phyloP scores from a whole-genome alignment of 177 flowering plant species.

The Tripterygium wilfordii region DNA sequence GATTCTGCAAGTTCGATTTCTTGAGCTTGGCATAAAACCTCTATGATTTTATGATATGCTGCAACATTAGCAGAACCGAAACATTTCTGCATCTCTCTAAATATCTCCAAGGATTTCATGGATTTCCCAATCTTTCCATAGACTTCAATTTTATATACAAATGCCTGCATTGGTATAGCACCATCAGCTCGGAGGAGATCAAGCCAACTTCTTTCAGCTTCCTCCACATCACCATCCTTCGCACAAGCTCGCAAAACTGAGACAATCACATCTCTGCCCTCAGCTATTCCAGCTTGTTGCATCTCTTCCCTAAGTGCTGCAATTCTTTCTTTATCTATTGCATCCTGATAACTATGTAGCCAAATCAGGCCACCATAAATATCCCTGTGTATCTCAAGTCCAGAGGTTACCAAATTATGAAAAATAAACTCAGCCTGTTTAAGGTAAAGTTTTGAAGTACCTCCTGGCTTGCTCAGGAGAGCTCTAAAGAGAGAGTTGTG shows the following conservation, averaged over 20 bases:
- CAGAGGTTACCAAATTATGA: constrained; percentile 64
- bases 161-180: constrained; percentile 58
- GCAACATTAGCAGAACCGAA: constrained; percentile 37
- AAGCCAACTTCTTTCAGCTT: constrained; percentile 68
- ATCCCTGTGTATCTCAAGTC: constrained; percentile 69
- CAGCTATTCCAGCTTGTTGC: constrained; percentile 56
- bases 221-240: constrained; percentile 74
- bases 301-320: constrained; percentile 51
- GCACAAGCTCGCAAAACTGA: constrained; percentile 78
- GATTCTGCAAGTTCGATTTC: constrained; percentile 65
- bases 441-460: constrained; percentile 53
- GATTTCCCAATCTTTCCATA: constrained; percentile 58
- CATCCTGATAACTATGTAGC: constrained; percentile 90
- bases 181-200: constrained; percentile 41
- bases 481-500: constrained; percentile 86
- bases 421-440: constrained; percentile 89
- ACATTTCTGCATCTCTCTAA: constrained; percentile 53
- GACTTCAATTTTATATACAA: constrained; percentile 73
- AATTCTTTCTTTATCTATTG: constrained; percentile 64
- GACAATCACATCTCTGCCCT: constrained; percentile 63
- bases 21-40: constrained; percentile 64
- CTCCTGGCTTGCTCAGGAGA: constrained; percentile 62
- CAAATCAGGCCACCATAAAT: constrained; percentile 82
- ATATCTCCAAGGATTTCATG: constrained; percentile 59
- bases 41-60: constrained; percentile 84